Evolutionary conservation across 148 eudicot genomes (phyloP).

Genomic region (Polygonum aviculare): DNA sequence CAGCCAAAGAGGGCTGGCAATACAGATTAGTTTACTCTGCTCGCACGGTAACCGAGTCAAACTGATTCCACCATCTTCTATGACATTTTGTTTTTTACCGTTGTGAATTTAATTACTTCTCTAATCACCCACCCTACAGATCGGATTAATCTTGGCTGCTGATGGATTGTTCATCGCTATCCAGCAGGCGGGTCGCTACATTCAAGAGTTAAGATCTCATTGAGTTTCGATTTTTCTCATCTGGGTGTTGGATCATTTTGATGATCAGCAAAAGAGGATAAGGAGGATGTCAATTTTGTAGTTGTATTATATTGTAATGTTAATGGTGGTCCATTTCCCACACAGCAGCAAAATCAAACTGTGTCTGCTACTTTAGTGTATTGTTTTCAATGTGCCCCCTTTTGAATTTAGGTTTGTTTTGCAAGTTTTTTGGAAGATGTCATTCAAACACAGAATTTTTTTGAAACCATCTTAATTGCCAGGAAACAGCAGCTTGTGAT

Average conservation of each 20-base stretch:
- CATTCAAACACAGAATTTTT: background rate
- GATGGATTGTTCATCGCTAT: constrained; percentile 77
- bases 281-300: constrained; percentile 1
- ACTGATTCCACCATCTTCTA: constrained; percentile 6
- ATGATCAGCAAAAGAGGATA: background rate
- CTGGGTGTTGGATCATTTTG: background rate
- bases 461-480: background rate
- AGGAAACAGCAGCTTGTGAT: constrained; percentile 1
- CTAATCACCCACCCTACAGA: constrained; percentile 25
- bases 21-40: constrained; percentile 82
- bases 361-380: constrained; percentile 4
- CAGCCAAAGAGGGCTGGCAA: constrained; percentile 89
- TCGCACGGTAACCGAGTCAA: constrained; percentile 47
- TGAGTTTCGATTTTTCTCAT: constrained; percentile 9
- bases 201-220: constrained; percentile 64
- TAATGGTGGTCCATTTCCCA: constrained; percentile 2
- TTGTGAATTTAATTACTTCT: background rate
- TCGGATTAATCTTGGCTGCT: constrained; percentile 62
- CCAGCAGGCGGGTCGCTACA: constrained; percentile 61
- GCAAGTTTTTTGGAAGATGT: background rate
- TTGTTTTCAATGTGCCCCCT: background rate
- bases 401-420: background rate
- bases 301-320: background rate
- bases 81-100: background rate
- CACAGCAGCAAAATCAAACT: background rate